Evolutionary conservation across 177 flowering plant genomes (phyloP).

Genomic region (Vitis hybrid): DNA sequence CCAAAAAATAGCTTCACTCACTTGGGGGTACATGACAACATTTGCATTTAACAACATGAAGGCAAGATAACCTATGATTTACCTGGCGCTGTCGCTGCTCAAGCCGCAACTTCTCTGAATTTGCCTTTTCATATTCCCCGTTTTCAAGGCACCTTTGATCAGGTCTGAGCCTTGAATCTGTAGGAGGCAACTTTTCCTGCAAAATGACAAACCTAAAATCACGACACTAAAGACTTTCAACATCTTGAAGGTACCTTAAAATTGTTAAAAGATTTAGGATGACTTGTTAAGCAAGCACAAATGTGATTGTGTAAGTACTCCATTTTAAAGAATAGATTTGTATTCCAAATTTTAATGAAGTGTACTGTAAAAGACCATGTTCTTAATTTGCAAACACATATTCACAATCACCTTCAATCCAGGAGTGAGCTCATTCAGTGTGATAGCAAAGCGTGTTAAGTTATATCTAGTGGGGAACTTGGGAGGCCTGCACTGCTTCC

Average conservation of each 20-base stretch:
- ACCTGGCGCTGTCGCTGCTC: conserved; percentile 99
- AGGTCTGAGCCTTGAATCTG: conserved; percentile 95
- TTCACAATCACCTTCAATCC: conserved; percentile 51
- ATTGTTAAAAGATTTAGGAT: no score
- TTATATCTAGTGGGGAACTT: conserved; percentile 59
- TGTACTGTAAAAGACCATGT: no score
- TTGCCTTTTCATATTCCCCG: conserved; percentile 90
- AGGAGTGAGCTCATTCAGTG: conserved; percentile 69
- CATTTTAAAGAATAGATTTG: no score
- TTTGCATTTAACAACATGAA: no score
- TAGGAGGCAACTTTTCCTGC: conserved; percentile 90
- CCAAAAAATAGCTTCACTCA: no score
- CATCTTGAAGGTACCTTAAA: no score
- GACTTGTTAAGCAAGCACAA: no score
- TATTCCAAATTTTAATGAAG: no score
- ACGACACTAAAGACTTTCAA: no score
- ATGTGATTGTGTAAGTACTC: no score
- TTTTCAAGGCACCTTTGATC: conserved; percentile 92
- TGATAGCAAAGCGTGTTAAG: conserved; percentile 68
- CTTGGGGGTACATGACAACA: no score
- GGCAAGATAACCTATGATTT: conserved; percentile 1
- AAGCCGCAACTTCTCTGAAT: conserved; percentile 82
- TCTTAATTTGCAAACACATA: neutral
- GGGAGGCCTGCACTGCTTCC: conserved; percentile 67
- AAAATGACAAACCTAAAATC: conserved; percentile 2